Evolutionary conservation across 306 rosid genomes (phyloP).

Genomic region (Hippophae rhamnoides): DNA sequence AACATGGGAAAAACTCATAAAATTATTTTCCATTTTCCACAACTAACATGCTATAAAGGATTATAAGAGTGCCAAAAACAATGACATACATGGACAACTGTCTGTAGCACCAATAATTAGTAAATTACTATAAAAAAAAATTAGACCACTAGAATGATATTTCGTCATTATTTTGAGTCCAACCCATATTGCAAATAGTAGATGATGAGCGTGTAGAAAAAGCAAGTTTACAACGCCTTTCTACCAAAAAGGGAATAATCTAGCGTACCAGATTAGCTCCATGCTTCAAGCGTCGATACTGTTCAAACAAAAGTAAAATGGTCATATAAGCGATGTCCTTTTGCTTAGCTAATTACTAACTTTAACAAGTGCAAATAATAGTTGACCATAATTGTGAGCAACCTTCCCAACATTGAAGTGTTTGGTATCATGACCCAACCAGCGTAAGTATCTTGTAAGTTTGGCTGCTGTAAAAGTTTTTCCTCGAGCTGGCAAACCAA

Average conservation of each 20-base stretch:
- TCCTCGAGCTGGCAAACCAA: slow-evolving; percentile 99
- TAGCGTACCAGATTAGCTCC: slow-evolving; percentile 73
- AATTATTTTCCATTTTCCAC: too few relatives aligned
- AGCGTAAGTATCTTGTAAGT: slow-evolving; percentile 95
- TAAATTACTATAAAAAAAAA: too few relatives aligned
- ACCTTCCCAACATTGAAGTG: slow-evolving; percentile 99
- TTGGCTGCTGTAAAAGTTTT: slow-evolving; percentile 98
- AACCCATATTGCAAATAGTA: too few relatives aligned
- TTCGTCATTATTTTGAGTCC: too few relatives aligned
- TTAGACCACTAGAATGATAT: too few relatives aligned
- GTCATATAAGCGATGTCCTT: slow-evolving; percentile 21
- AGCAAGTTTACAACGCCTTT: not conserved
- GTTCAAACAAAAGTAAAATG: slow-evolving; percentile 22
- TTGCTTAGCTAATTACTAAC: slow-evolving; percentile 12
- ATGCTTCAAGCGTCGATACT: slow-evolving; percentile 98
- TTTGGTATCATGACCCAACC: slow-evolving; percentile 98
- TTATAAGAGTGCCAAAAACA: too few relatives aligned
- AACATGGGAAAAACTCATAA: too few relatives aligned
- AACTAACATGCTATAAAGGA: too few relatives aligned
- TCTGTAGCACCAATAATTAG: too few relatives aligned
- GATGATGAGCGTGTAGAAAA: too few relatives aligned
- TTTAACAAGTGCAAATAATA: slow-evolving; percentile 18
- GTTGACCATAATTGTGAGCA: slow-evolving; percentile 22
- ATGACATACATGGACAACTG: too few relatives aligned
- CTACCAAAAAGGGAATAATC: not conserved